Evolutionary conservation across 768 basidiomycete species (phyloP).

Genomic region (Boletus fagicola): DNA sequence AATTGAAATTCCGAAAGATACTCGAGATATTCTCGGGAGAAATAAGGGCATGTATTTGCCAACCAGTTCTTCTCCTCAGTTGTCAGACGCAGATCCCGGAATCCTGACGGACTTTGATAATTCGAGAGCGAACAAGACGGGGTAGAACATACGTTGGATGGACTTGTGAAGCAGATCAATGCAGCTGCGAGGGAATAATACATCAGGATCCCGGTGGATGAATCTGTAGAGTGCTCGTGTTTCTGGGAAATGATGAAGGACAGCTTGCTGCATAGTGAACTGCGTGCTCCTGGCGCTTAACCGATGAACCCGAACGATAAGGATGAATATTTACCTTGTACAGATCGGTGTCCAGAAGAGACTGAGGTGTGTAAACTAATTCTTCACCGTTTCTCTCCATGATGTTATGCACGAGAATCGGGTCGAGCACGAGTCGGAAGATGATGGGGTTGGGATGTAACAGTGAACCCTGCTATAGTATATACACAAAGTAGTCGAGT

Average conservation of each 20-base stretch:
- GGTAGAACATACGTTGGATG: constrained; percentile 53
- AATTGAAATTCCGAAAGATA: constrained; percentile 71
- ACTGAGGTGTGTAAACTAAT: constrained; percentile 32
- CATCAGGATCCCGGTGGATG: constrained; percentile 68
- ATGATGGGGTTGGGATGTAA: too few species aligned
- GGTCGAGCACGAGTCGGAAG: not conserved
- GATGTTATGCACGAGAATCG: not conserved
- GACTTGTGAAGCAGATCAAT: constrained; percentile 43
- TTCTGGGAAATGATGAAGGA: constrained; percentile 73
- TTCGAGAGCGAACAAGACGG: not conserved
- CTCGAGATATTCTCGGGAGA: constrained; percentile 68
- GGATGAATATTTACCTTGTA: constrained; percentile 68
- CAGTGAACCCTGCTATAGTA: not conserved
- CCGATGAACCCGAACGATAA: not conserved
- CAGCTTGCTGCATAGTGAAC: constrained; percentile 96
- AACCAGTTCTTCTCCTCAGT: constrained; percentile 68
- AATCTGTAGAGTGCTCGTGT: constrained; percentile 73
- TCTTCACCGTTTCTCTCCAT: constrained; percentile 15
- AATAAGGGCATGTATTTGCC: constrained; percentile 64
- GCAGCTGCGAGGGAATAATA: constrained; percentile 53
- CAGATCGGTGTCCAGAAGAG: constrained; percentile 88
- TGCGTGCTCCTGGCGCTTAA: constrained; percentile 28
- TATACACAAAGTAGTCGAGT: not conserved
- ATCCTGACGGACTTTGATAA: constrained; percentile 47
- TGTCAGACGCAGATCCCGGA: constrained; percentile 61